Percentiles rank a stretch among this genome's conserved stretches.
phyloP scores from a whole-genome alignment of 2,329 filamentous ascomycete genomes.

The Geoglossum cookeanum region DNA sequence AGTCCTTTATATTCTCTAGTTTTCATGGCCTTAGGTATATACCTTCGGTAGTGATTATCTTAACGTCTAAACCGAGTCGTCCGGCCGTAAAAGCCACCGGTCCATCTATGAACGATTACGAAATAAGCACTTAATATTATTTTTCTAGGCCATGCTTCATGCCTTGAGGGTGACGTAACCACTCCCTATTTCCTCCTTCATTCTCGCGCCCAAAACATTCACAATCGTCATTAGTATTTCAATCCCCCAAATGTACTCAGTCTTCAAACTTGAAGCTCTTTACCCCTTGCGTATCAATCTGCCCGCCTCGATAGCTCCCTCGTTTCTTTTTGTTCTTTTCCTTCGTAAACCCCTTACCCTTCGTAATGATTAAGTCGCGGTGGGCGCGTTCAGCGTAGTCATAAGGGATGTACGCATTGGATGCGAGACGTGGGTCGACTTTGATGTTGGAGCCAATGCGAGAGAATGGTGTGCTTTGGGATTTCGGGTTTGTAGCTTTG shows the following conservation, averaged over 20 bases:
- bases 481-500: neutral
- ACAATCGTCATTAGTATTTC: no score
- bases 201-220: no score
- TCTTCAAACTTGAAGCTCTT: constrained; percentile 93
- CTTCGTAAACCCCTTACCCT: constrained; percentile 95
- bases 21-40: no score
- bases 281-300: constrained; percentile 63
- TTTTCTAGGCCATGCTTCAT: no score
- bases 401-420: constrained; percentile 67
- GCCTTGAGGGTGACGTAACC: no score
- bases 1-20: no score
- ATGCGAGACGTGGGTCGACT: constrained; percentile 50
- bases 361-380: constrained; percentile 73
- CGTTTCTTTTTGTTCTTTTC: constrained; percentile 99
- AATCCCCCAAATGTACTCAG: constrained; percentile 23
- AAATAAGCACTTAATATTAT: no score
- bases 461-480: constrained; percentile 39
- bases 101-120: no score
- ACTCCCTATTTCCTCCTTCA: no score
- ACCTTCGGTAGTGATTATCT: no score
- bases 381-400: constrained; percentile 80
- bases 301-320: constrained; percentile 75
- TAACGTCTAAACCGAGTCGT: no score
- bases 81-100: no score
- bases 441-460: constrained; percentile 50